Evolutionary conservation across 164 flowering plant species (phyloP).

Genomic region (Umbilicus rupestris): DNA sequence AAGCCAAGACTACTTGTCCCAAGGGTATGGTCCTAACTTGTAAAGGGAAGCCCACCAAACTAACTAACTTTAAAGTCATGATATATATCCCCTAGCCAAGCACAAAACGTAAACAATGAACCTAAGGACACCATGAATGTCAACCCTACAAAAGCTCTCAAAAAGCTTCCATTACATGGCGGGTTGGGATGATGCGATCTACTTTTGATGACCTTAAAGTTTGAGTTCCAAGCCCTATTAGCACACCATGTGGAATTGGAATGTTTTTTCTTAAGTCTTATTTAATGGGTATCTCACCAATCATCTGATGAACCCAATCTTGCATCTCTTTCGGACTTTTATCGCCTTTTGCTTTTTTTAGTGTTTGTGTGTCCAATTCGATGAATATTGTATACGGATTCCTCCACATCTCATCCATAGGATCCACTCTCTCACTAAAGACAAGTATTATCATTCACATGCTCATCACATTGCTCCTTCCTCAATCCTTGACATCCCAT

Average conservation of each 20-base stretch:
- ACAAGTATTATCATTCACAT: neutral
- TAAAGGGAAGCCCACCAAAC: neutral
- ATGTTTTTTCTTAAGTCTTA: neutral
- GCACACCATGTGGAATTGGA: neutral
- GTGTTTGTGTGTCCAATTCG: slow-evolving; percentile 4
- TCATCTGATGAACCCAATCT: slow-evolving; percentile 1
- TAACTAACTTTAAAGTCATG: neutral
- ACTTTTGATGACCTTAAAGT: neutral
- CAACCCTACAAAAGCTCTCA: neutral
- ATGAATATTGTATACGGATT: neutral
- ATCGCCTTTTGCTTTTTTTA: neutral
- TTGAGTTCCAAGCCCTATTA: neutral
- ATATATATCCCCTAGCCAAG: neutral
- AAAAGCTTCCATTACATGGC: slow-evolving; percentile 2
- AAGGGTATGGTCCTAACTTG: neutral
- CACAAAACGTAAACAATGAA: neutral
- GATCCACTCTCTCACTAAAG: neutral
- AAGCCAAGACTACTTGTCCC: slow-evolving; percentile 3
- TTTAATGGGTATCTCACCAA: neutral
- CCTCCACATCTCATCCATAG: neutral
- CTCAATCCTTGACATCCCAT: neutral
- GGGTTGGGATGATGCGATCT: neutral
- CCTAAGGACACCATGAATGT: neutral
- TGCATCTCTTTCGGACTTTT: neutral
- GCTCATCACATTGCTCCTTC: neutral